Evolutionary conservation across 306 rosid species (phyloP), one percentile per base, ranked within the genome.

Genomic region (Dicorynia guianensis): DNA sequence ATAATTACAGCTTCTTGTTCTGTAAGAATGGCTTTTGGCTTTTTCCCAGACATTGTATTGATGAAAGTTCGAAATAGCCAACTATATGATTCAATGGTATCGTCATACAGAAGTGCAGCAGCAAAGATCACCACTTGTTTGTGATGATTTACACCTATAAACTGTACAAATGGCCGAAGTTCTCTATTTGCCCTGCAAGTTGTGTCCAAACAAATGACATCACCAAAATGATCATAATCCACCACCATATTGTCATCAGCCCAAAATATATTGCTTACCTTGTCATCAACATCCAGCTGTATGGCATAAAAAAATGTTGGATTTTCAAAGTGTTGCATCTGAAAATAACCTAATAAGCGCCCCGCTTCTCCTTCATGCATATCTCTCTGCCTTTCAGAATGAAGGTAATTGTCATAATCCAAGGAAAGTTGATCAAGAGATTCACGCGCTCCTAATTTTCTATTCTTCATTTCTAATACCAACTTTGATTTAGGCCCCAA

Each of bases 261-360:
- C 95, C 90, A 89, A 39, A 89, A 84, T 18, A 87, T 63, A 82
- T 89, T 89, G 77, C 85, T 80, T 59, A 89, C 79, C 77, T 80
- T 85, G 80, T 89, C 95, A 75, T 87, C 87, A 79, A 81, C 63
- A 79, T 89, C 95, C 59, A 85, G 83, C 79, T 87, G 95, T 40
- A 84, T 19, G 5, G 86, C 76, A 63, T 85, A 75, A 72, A 87
- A 89, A 25, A 87, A 79, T 20, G 80, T 49, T 13, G 90, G 90
- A 61, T 87, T 87, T 78, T 86, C 92, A 69, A 86, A 82, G 80
- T 87, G 96, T 71, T 90, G 86, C 81, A 85, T 84, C 50, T 90
- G 92, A 76, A 87, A 86, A 79, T 87, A 90, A 84, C 87, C 85
- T 77, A 90, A 56, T 53, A 90, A 43, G 17, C 63, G 68, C 35